Evolutionary conservation across 176 grass and related monocot genomes (phyloP), one percentile per base, ranked within the genome.

Genomic region (Eragrostis nindensis): DNA sequence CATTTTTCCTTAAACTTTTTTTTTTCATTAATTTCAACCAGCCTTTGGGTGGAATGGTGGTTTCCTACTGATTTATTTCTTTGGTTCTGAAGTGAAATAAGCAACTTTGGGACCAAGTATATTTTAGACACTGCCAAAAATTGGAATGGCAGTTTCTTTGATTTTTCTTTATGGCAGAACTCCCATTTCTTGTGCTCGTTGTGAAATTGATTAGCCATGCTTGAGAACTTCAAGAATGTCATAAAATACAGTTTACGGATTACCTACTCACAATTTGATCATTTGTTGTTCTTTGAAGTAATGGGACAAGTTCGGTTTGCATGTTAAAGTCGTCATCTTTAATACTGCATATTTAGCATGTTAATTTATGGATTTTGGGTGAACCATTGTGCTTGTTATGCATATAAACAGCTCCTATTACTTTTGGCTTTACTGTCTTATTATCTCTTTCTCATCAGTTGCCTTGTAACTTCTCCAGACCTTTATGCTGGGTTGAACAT

Each of bases 401-500:
- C 45, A 52, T 78, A 13, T 50, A 26, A 41, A 54, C 14, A 40
- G 27, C 44, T 64, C 60, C 39, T 82, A 47, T 67, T 81, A 40
- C 46, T 40, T 66, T 84, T 79, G 39, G 21, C 47, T 76, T 39
- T 13, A 41, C 21, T 56, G 2, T 78, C 69, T 64, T 66, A 71
- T 7, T 73, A 24, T 64, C 48, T 46, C 60, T 70, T 43, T 62
- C 44, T 82, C 21, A 41, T 82, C 72, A 67, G 49, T 77, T 78
- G 16, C 77, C 24, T 45, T 82, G 41, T 69, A 68, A 62, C 55
- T 46, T 89, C 75, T 84, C 71, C 86, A 99, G 96, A 86, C 96
- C 96, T 68, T 86, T 93, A 80, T 99, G 96, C 76, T 99, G 96
- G 96, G 80, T 91, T 78, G 93, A 99, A 70, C 96, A 99, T 87